Percentiles rank a stretch among this genome's conserved stretches.
Conservation (phyloP, 371 early-diverging fungal genomes). For the Capillidium heterosporum region DNA sequence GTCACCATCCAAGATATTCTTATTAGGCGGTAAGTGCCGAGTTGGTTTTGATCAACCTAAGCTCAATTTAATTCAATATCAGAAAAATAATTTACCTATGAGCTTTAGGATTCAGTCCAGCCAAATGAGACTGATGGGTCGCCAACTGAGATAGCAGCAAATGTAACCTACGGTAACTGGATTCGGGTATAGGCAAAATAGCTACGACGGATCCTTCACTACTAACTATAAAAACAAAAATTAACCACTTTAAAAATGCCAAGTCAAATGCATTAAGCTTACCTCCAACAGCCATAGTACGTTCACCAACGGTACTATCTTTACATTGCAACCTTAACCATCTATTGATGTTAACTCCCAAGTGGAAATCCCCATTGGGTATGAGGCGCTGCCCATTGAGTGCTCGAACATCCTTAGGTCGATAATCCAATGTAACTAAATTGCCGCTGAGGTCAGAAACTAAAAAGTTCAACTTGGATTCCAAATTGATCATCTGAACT, state of each 20-base stretch:
- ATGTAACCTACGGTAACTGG: constrained; percentile 67
- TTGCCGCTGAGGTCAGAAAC: constrained; percentile 74
- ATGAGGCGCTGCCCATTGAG: neutral
- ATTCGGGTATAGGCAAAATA: constrained; percentile 74
- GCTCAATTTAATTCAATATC: too few relatives aligned
- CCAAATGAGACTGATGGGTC: constrained; percentile 56
- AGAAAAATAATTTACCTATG: too few relatives aligned
- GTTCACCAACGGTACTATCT: constrained; percentile 9
- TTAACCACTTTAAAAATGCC: neutral
- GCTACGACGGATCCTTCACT: constrained; percentile 50
- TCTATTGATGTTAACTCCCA: constrained; percentile 49
- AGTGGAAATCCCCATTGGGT: constrained; percentile 63
- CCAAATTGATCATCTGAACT: constrained; percentile 59
- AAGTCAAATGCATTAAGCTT: neutral
- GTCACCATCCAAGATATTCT: constrained; percentile 71
- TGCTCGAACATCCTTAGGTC: constrained; percentile 50
- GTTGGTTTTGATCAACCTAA: constrained; percentile 38
- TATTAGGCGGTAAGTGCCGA: constrained; percentile 38
- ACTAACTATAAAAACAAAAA: constrained; percentile 18
- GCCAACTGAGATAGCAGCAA: constrained; percentile 60
- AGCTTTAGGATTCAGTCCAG: constrained; percentile 86
- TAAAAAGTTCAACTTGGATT: constrained; percentile 46
- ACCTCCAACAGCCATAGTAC: neutral
- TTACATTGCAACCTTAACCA: constrained; percentile 32
- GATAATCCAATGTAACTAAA: constrained; percentile 62